A percentile compares a stretch with the other conserved stretches of the same genome.
Conservation (phyloP, 345 rosid species). For the Brassica rapa region DNA sequence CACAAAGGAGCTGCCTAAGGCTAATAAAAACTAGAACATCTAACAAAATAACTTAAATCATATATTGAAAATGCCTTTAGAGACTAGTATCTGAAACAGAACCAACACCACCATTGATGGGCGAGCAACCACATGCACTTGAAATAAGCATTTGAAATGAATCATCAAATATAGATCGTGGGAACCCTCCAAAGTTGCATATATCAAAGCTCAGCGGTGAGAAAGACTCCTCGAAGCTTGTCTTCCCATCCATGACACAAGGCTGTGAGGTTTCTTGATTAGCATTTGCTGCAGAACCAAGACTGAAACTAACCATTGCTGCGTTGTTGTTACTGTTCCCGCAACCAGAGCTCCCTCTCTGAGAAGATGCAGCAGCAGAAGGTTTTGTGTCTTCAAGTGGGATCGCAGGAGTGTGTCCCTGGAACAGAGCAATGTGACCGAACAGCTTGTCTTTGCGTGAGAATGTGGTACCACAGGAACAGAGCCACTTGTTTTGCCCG, state of each 20-base stretch:
- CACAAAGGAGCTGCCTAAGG: conserved; percentile 28
- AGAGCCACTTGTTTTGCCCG: conserved; percentile 95
- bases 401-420: conserved; percentile 96
- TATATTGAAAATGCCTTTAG: conserved; percentile 26
- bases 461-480: conserved; percentile 96
- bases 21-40: conserved; percentile 31
- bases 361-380: conserved; percentile 44
- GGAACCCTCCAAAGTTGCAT: conserved; percentile 75
- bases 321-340: conserved; percentile 24
- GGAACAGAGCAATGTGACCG: conserved; percentile 92
- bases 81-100: conserved; percentile 41
- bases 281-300: conserved; percentile 42
- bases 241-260: conserved; percentile 54
- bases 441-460: conserved; percentile 98
- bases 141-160: conserved; percentile 71
- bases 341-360: conserved; percentile 45
- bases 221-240: conserved; percentile 57
- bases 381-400: conserved; percentile 67
- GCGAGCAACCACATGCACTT: conserved; percentile 64
- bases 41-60: conserved; percentile 25
- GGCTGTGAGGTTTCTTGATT: conserved; percentile 43
- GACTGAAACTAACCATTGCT: conserved; percentile 38
- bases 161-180: conserved; percentile 73
- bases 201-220: conserved; percentile 78
- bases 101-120: conserved; percentile 58